Evolutionary conservation across 2,329 filamentous ascomycete species (phyloP).

Genomic region (Trichoderma afroharzianum): DNA sequence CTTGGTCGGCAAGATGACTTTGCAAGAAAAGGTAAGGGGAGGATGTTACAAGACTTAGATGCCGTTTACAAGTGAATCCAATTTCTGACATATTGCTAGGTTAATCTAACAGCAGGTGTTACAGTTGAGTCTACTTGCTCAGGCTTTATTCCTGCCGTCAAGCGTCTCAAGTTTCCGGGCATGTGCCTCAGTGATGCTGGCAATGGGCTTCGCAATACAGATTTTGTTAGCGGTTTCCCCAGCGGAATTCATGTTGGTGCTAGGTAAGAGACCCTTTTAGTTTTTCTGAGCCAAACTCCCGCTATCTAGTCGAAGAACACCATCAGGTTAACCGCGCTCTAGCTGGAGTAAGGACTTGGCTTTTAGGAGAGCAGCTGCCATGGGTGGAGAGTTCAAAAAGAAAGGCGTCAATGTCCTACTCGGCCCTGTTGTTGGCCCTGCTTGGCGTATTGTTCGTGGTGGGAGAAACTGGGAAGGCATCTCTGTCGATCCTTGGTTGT

Average conservation of each 20-base stretch:
- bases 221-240: conserved; percentile 42
- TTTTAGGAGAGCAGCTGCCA: conserved; percentile 63
- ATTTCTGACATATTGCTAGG: conserved; percentile 32
- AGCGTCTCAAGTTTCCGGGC: conserved; percentile 40
- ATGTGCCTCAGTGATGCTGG: conserved; percentile 45
- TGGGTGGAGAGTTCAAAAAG: conserved; percentile 70
- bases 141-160: conserved; percentile 41
- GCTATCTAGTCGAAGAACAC: background rate
- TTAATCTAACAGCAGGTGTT: conserved; percentile 70
- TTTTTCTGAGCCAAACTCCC: background rate
- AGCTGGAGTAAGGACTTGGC: conserved; percentile 71
- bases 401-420: conserved; percentile 79
- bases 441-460: conserved; percentile 57
- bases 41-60: too few species aligned
- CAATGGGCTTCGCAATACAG: conserved; percentile 41
- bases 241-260: conserved; percentile 41
- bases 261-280: conserved; percentile 25
- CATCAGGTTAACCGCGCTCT: background rate
- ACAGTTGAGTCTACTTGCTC: conserved; percentile 49
- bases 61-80: too few species aligned
- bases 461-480: conserved; percentile 64
- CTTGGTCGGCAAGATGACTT: conserved; percentile 68
- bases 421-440: conserved; percentile 69
- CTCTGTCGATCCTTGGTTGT: conserved; percentile 57
- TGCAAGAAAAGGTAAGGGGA: conserved; percentile 63